A percentile compares a stretch with the other conserved stretches of the same genome.
These are phyloP conservation scores for Neofusicoccum sp. DNA, from an alignment of 2,329 filamentous ascomycete genomes.

Conservation along the genomic window DNA sequence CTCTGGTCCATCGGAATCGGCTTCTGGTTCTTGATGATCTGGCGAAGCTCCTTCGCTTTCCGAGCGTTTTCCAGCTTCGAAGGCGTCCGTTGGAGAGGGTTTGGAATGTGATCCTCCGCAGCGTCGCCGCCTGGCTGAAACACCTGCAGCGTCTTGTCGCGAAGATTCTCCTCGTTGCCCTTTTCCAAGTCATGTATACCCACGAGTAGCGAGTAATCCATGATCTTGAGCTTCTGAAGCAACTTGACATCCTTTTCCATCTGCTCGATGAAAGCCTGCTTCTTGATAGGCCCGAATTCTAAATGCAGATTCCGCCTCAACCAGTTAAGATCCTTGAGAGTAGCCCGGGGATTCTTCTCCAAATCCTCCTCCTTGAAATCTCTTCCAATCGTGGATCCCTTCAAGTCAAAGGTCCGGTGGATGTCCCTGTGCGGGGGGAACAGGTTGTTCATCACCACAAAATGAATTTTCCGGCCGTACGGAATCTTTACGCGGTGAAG, in stretches of 20 bases:
- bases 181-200: constrained; percentile 88
- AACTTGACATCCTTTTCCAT: constrained; percentile 83
- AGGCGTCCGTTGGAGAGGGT: constrained; percentile 79
- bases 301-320: constrained; percentile 78
- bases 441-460: constrained; percentile 99
- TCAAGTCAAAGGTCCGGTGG: constrained; percentile 93
- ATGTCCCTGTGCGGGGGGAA: constrained; percentile 98
- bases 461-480: constrained; percentile 97
- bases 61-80: constrained; percentile 89
- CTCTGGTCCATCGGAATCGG: constrained; percentile 89
- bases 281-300: constrained; percentile 86
- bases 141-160: constrained; percentile 83
- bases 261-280: constrained; percentile 82
- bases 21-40: constrained; percentile 89
- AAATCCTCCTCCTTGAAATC: constrained; percentile 88
- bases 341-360: constrained; percentile 84
- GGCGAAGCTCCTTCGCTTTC: constrained; percentile 84
- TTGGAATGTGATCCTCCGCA: constrained; percentile 51
- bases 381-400: constrained; percentile 91
- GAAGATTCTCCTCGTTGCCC: constrained; percentile 93
- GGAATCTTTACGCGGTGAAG: constrained; percentile 97
- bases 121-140: constrained; percentile 82
- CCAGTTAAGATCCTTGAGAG: constrained; percentile 97
- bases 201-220: constrained; percentile 96
- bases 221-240: constrained; percentile 86